Percentiles rank a stretch among this genome's conserved stretches.
phyloP scores from a whole-genome alignment of 495 filamentous ascomycete species.

The Penicillium malachiteum region DNA sequence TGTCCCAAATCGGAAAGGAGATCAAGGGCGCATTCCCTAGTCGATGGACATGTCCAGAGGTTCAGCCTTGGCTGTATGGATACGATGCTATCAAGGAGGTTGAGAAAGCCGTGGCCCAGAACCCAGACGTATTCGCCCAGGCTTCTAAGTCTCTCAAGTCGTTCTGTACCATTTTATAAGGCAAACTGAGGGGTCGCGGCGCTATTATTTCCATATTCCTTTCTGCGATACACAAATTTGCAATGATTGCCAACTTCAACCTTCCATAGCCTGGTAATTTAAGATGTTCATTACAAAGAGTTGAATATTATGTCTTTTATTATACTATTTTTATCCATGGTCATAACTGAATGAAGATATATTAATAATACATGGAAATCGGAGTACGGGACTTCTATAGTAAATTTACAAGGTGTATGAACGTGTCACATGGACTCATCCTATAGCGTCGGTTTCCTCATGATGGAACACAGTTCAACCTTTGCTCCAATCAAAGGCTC shows the following conservation, averaged over 20 bases:
- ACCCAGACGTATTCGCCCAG: neutral
- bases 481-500: conserved; percentile 18
- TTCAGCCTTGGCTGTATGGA: conserved; percentile 60
- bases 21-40: conserved; percentile 53
- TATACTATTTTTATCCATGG: no score
- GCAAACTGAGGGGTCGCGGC: neutral
- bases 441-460: neutral
- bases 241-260: no score
- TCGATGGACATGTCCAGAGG: conserved; percentile 59
- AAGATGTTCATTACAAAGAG: no score
- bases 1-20: conserved; percentile 40
- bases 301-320: no score
- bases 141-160: neutral
- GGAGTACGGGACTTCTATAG: neutral
- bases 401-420: neutral
- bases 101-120: conserved; percentile 41
- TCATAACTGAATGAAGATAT: neutral
- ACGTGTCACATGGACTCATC: no score
- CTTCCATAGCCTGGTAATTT: no score
- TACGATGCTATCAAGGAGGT: conserved; percentile 61
- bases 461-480: conserved; percentile 9
- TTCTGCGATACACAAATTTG: no score
- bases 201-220: neutral
- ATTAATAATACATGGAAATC: neutral
- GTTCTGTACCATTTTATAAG: neutral